Conservation (phyloP, 2,329 filamentous ascomycete species). For the Sarocladium oryzae region DNA sequence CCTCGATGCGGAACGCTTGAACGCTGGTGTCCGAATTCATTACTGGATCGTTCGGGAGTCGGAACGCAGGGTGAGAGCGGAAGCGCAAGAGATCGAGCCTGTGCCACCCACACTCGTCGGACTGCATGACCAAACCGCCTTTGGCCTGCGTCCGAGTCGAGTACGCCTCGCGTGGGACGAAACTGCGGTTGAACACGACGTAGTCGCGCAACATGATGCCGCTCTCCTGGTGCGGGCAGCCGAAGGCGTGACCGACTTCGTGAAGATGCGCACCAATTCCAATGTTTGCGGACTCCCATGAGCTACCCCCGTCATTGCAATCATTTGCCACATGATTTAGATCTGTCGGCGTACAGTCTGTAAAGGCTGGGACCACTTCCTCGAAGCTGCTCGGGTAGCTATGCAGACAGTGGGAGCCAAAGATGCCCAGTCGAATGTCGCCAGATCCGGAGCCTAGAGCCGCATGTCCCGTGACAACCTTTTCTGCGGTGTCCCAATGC, state of each 20-base stretch:
- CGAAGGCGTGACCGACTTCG: slow-evolving; percentile 84
- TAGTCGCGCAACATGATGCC: slow-evolving; percentile 94
- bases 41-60: slow-evolving; percentile 68
- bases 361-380: slow-evolving; percentile 83
- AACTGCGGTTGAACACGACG: slow-evolving; percentile 74
- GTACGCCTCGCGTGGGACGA: slow-evolving; percentile 74
- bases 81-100: slow-evolving; percentile 83
- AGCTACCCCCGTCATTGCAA: slow-evolving; percentile 78
- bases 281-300: slow-evolving; percentile 92
- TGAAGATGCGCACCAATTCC: slow-evolving; percentile 91
- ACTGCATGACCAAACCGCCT: slow-evolving; percentile 65
- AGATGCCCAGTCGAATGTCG: slow-evolving; percentile 78
- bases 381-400: slow-evolving; percentile 86
- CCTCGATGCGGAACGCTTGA: slow-evolving; percentile 80
- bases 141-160: slow-evolving; percentile 81
- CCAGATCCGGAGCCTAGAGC: slow-evolving; percentile 70
- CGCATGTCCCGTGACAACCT: slow-evolving; percentile 72
- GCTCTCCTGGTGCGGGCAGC: slow-evolving; percentile 80
- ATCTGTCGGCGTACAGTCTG: slow-evolving; percentile 85
- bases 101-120: slow-evolving; percentile 89
- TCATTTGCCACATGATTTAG: slow-evolving; percentile 76
- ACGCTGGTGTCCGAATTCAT: slow-evolving; percentile 65
- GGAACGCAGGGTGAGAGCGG: slow-evolving; percentile 84
- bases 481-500: slow-evolving; percentile 71
- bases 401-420: slow-evolving; percentile 86